phyloP scores from a whole-genome alignment of 106 monocot genomes.

The Dioscorea dumetorum region DNA sequence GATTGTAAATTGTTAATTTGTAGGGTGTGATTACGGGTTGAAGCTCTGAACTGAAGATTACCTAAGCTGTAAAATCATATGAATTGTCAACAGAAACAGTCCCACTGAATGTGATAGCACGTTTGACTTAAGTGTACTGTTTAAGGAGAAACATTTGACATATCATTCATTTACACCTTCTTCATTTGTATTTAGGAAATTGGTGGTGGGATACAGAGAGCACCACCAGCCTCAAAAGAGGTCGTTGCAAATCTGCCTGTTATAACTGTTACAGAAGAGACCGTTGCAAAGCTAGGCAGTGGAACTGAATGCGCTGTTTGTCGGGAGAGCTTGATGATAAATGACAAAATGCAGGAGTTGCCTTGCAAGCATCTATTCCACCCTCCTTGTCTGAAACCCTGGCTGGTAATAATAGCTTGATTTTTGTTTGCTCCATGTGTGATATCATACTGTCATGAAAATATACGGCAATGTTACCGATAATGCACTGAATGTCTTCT shows the following conservation, averaged over 20 bases:
- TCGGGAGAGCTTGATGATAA: conserved; percentile 61
- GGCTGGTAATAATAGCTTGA: conserved; percentile 62
- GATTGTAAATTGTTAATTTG: too few species aligned
- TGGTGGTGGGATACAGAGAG: conserved; percentile 51
- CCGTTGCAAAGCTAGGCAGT: conserved; percentile 56
- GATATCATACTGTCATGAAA: background rate
- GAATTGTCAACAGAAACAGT: too few species aligned
- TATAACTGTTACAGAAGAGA: conserved; percentile 62
- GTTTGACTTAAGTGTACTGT: too few species aligned
- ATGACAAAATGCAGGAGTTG: conserved; percentile 95
- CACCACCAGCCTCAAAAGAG: conserved; percentile 94
- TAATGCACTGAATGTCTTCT: too few species aligned
- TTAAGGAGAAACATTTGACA: background rate
- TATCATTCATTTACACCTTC: background rate
- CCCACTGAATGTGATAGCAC: too few species aligned
- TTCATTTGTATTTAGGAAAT: conserved; percentile 48
- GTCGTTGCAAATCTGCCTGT: conserved; percentile 84
- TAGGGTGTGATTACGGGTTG: too few species aligned
- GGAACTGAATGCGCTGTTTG: conserved; percentile 93
- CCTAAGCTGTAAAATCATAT: too few species aligned
- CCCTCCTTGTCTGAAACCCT: conserved; percentile 88
- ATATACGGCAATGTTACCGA: too few species aligned
- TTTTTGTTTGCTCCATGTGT: background rate
- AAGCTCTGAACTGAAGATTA: too few species aligned
- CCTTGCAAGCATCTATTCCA: conserved; percentile 99